phyloP scores from a whole-genome alignment of 2,329 filamentous ascomycete species.

The Macroventuria anomochaeta region DNA sequence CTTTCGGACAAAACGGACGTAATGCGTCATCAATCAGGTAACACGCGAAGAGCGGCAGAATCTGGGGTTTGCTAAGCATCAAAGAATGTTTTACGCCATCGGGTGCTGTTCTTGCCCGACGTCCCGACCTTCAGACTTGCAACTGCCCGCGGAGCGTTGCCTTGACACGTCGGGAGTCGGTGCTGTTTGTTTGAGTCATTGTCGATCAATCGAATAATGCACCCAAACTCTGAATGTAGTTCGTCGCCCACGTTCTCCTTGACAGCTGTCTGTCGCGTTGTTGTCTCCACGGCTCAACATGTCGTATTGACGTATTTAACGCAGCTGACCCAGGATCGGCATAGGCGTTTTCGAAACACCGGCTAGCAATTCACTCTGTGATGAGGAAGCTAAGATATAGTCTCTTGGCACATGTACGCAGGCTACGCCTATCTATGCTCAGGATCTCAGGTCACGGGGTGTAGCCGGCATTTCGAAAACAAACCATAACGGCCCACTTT shows the following conservation, averaged over 20 bases:
- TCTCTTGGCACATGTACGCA: too few species aligned
- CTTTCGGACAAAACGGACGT: conserved; percentile 36
- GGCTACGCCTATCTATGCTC: too few species aligned
- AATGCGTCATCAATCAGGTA: conserved; percentile 32
- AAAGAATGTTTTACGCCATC: conserved; percentile 30
- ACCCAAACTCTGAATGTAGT: too few species aligned
- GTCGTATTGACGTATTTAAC: conserved; percentile 8
- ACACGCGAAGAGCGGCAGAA: conserved; percentile 23
- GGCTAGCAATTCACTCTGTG: too few species aligned
- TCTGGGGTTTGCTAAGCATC: conserved; percentile 39
- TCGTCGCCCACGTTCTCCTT: neutral
- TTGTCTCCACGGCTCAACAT: conserved; percentile 9
- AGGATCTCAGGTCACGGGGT: too few species aligned
- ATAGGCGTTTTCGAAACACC: too few species aligned
- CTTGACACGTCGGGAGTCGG: neutral
- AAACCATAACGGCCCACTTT: conserved; percentile 9
- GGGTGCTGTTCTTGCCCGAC: conserved; percentile 24
- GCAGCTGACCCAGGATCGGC: conserved; percentile 6
- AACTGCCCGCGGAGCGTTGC: neutral
- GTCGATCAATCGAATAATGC: too few species aligned
- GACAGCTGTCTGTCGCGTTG: conserved; percentile 4
- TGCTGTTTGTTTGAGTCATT: neutral
- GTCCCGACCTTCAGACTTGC: conserved; percentile 20
- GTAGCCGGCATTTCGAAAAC: too few species aligned
- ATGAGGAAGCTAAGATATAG: too few species aligned